Evolutionary conservation across 306 rosid species (phyloP).

Genomic region (Geum urbanum): DNA sequence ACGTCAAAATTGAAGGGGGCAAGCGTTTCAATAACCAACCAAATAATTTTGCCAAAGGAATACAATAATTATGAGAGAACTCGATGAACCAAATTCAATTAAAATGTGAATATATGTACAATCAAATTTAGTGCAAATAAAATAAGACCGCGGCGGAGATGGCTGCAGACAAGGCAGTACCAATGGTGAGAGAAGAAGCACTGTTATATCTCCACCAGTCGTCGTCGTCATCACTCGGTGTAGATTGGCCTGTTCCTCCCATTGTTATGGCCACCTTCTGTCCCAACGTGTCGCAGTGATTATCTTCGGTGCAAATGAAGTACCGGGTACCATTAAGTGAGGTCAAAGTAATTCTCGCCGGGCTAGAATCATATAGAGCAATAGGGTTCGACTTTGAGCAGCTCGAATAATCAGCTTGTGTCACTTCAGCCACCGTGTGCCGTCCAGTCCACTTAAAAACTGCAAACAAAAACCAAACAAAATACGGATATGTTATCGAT

Average conservation of each 20-base stretch:
- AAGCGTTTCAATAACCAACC: background rate
- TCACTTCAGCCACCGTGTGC: constrained; percentile 26
- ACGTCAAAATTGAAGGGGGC: background rate
- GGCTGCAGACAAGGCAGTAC: constrained; percentile 14
- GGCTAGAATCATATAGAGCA: constrained; percentile 14
- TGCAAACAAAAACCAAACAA: background rate
- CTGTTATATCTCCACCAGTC: constrained; percentile 11
- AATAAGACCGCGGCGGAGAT: constrained; percentile 10
- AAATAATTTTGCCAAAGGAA: background rate
- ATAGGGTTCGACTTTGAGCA: constrained; percentile 21
- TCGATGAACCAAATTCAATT: background rate
- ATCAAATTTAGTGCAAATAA: background rate
- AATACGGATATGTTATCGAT: too few species aligned
- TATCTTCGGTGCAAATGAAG: constrained; percentile 30
- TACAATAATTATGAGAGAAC: background rate
- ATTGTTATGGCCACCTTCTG: constrained; percentile 33
- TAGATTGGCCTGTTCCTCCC: background rate
- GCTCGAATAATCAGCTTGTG: constrained; percentile 11
- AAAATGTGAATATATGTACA: background rate
- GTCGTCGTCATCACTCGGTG: background rate
- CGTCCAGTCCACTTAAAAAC: constrained; percentile 26
- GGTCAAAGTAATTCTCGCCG: constrained; percentile 17
- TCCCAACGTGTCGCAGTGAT: constrained; percentile 25
- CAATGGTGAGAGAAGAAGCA: constrained; percentile 9
- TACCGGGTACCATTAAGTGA: constrained; percentile 22